Evolutionary conservation across 2,329 filamentous ascomycete genomes (phyloP).

Genomic region (Phaeophleospora eucalypticola): DNA sequence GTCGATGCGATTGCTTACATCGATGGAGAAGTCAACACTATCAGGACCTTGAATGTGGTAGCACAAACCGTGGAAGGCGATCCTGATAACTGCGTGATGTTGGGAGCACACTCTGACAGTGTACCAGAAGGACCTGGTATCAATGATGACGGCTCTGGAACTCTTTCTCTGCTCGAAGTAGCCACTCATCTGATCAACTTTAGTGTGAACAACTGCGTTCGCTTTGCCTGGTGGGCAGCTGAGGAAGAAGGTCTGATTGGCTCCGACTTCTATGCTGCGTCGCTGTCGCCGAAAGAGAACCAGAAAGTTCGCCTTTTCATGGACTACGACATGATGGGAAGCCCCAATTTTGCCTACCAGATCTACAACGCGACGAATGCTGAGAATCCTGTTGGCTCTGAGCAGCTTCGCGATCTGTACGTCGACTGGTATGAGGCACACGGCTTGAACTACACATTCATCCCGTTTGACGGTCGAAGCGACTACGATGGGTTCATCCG

Average conservation of each 20-base stretch:
- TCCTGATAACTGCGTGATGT: constrained; percentile 51
- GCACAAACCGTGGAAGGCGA: constrained; percentile 33
- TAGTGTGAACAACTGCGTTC: constrained; percentile 65
- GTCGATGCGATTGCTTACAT: constrained; percentile 23
- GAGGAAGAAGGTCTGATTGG: constrained; percentile 60
- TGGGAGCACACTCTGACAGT: constrained; percentile 37
- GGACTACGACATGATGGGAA: constrained; percentile 68
- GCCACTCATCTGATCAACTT: constrained; percentile 63
- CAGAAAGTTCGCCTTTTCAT: constrained; percentile 62
- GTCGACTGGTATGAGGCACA: constrained; percentile 16
- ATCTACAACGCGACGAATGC: constrained; percentile 48
- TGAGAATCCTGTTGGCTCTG: constrained; percentile 14
- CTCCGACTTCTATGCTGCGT: constrained; percentile 51
- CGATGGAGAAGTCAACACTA: constrained; percentile 18
- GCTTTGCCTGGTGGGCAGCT: constrained; percentile 63
- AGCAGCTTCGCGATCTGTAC: constrained; percentile 17
- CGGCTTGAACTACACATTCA: constrained; percentile 18
- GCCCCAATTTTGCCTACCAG: constrained; percentile 54
- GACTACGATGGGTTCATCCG: constrained; percentile 22
- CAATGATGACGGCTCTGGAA: constrained; percentile 73
- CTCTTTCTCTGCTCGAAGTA: constrained; percentile 55
- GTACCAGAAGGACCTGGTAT: constrained; percentile 62
- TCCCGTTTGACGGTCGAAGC: constrained; percentile 17
- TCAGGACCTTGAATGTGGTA: constrained; percentile 19
- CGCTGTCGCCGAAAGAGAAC: constrained; percentile 42